phyloP scores from a whole-genome alignment of 768 basidiomycete genomes.

The Polyporus arcularius region DNA sequence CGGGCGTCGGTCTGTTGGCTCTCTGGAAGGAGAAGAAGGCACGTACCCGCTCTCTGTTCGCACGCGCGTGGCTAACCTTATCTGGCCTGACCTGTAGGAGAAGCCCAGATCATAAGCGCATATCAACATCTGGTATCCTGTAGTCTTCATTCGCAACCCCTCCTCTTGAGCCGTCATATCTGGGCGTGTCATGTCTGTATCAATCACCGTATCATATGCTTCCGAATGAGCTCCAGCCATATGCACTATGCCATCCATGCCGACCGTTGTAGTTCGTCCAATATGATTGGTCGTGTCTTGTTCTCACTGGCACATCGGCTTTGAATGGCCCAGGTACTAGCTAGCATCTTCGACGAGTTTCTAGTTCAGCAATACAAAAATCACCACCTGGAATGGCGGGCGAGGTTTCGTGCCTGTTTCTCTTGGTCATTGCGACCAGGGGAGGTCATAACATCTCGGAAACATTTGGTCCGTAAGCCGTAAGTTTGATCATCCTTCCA shows the following conservation, averaged over 20 bases:
- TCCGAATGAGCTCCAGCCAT: conserved; percentile 16
- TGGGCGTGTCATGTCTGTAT: conserved; percentile 18
- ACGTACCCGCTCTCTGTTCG: conserved; percentile 26
- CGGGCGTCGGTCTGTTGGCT: conserved; percentile 96
- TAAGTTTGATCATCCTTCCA: too few relatives aligned
- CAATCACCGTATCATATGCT: conserved; percentile 20
- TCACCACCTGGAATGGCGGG: too few relatives aligned
- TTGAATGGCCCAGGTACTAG: too few relatives aligned
- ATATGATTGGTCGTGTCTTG: neutral
- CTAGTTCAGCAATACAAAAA: too few relatives aligned
- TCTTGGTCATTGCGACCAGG: too few relatives aligned
- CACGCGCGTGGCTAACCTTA: neutral
- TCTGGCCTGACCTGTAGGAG: conserved; percentile 27
- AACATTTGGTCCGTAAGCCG: too few relatives aligned
- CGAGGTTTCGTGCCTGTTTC: too few relatives aligned
- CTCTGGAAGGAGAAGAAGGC: conserved; percentile 99
- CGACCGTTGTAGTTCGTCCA: neutral
- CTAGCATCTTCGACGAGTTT: too few relatives aligned
- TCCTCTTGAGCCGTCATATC: neutral
- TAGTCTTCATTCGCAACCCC: conserved; percentile 10
- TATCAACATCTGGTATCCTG: conserved; percentile 9
- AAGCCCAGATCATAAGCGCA: conserved; percentile 39
- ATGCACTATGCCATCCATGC: conserved; percentile 16
- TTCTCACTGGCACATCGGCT: neutral
- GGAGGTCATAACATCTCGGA: too few relatives aligned